A percentile compares a stretch with the other conserved stretches of the same genome.
Evolutionary conservation across 179 eudicot species (phyloP).

Genomic region (Nepenthes alata): DNA sequence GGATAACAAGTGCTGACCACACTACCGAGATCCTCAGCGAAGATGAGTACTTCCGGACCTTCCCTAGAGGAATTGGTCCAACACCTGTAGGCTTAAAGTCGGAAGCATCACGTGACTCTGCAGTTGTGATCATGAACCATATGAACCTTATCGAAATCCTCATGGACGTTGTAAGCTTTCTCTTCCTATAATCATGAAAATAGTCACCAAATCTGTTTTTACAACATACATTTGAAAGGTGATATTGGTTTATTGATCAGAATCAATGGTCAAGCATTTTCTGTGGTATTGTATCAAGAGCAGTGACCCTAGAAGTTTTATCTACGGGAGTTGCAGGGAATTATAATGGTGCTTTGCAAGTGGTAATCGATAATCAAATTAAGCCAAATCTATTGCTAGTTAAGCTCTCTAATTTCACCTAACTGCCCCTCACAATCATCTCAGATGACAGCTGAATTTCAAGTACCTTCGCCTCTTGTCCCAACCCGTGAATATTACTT

Average conservation of each 20-base stretch:
- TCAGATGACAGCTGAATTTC: constrained; percentile 53
- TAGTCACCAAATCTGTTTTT: neutral
- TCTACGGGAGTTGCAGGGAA: constrained; percentile 97
- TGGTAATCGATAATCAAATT: constrained; percentile 30
- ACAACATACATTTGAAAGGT: neutral
- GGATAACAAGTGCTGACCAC: constrained; percentile 41
- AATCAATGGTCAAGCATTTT: constrained; percentile 80
- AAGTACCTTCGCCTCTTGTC: constrained; percentile 54
- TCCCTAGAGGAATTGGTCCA: constrained; percentile 83
- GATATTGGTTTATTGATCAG: constrained; percentile 19
- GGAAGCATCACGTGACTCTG: constrained; percentile 79
- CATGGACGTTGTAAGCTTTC: constrained; percentile 69
- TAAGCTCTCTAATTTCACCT: neutral
- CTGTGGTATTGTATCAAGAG: constrained; percentile 78
- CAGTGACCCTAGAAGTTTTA: constrained; percentile 69
- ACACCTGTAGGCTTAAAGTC: constrained; percentile 60
- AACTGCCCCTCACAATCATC: neutral
- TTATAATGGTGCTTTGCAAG: constrained; percentile 94
- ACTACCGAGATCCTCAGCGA: constrained; percentile 42
- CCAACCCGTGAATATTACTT: constrained; percentile 49
- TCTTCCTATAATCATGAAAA: too few relatives aligned
- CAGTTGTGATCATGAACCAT: constrained; percentile 85
- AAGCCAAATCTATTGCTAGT: too few relatives aligned
- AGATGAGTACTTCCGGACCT: constrained; percentile 65
- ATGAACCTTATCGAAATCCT: constrained; percentile 82